Evolutionary conservation across 805 yeast genomes (phyloP).

Genomic region (Candida insectorum): DNA sequence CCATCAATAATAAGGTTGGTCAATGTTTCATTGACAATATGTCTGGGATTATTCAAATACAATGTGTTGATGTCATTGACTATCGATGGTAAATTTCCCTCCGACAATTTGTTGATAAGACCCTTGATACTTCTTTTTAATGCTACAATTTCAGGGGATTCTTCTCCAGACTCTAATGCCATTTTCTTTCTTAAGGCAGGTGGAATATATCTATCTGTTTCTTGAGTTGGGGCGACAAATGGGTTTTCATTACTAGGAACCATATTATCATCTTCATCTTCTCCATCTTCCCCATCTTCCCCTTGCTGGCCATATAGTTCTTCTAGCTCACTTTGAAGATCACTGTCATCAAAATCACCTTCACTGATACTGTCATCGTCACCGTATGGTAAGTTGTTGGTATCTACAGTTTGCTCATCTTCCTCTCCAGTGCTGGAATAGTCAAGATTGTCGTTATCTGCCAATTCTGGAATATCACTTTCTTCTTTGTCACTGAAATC

Average conservation of each 20-base stretch:
- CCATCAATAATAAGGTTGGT: slow-evolving; percentile 63
- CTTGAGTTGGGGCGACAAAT: slow-evolving; percentile 48
- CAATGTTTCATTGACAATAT: slow-evolving; percentile 69
- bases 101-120: slow-evolving; percentile 83
- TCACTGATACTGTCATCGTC: slow-evolving; percentile 17
- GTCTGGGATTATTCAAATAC: slow-evolving; percentile 69
- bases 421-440: slow-evolving; percentile 13
- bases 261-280: slow-evolving; percentile 13
- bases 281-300: slow-evolving; percentile 8
- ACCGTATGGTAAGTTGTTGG: slow-evolving; percentile 18
- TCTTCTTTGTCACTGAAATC: slow-evolving; percentile 29
- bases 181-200: slow-evolving; percentile 72
- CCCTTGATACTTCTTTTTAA: slow-evolving; percentile 72
- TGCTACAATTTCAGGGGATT: slow-evolving; percentile 37
- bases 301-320: slow-evolving; percentile 13
- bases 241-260: slow-evolving; percentile 58
- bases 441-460: slow-evolving; percentile 13
- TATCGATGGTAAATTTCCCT: slow-evolving; percentile 71
- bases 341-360: slow-evolving; percentile 20
- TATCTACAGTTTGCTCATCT: slow-evolving; percentile 15
- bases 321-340: slow-evolving; percentile 10
- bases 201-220: slow-evolving; percentile 63
- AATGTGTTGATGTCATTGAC: slow-evolving; percentile 64
- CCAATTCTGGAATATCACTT: slow-evolving; percentile 9
- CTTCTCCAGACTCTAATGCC: slow-evolving; percentile 33